Conservation (phyloP, 208 protist genomes). For the Trypanosoma grayi region DNA sequence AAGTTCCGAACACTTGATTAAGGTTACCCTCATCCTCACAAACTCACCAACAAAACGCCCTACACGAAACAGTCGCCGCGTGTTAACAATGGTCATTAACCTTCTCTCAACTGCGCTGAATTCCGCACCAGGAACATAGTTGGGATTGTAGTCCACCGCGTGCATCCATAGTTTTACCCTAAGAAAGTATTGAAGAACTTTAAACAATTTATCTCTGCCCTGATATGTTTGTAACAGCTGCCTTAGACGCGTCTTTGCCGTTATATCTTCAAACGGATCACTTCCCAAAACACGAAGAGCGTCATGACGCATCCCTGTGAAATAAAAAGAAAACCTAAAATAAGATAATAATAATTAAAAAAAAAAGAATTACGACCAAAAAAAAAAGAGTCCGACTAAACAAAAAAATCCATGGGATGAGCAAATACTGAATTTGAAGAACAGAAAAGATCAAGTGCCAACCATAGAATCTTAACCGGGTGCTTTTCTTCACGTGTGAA, state of each 20-base stretch:
- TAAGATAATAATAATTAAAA: neutral
- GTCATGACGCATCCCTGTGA: slow-evolving; percentile 33
- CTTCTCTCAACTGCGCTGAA: slow-evolving; percentile 80
- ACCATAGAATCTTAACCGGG: no score
- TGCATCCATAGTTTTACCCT: slow-evolving; percentile 80
- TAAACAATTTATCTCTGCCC: slow-evolving; percentile 89
- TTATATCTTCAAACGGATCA: slow-evolving; percentile 86
- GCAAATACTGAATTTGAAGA: neutral
- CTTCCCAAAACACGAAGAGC: slow-evolving; percentile 76
- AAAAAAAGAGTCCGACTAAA: slow-evolving; percentile 14
- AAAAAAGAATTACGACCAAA: slow-evolving; percentile 4
- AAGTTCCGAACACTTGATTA: slow-evolving; percentile 87
- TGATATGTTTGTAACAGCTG: slow-evolving; percentile 91
- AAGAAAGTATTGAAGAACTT: slow-evolving; percentile 86
- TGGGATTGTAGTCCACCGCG: slow-evolving; percentile 70
- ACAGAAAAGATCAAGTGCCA: neutral
- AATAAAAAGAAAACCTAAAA: slow-evolving; percentile 18
- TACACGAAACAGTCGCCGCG: slow-evolving; percentile 81
- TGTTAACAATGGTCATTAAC: slow-evolving; percentile 91
- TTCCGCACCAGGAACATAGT: slow-evolving; percentile 73
- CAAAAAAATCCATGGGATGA: slow-evolving; percentile 4
- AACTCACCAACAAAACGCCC: slow-evolving; percentile 89
- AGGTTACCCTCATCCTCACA: slow-evolving; percentile 84
- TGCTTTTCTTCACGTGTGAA: no score
- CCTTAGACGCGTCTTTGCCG: slow-evolving; percentile 75